Evolutionary conservation across 768 basidiomycete genomes (phyloP).

Genomic region (Lactarius tabidus): DNA sequence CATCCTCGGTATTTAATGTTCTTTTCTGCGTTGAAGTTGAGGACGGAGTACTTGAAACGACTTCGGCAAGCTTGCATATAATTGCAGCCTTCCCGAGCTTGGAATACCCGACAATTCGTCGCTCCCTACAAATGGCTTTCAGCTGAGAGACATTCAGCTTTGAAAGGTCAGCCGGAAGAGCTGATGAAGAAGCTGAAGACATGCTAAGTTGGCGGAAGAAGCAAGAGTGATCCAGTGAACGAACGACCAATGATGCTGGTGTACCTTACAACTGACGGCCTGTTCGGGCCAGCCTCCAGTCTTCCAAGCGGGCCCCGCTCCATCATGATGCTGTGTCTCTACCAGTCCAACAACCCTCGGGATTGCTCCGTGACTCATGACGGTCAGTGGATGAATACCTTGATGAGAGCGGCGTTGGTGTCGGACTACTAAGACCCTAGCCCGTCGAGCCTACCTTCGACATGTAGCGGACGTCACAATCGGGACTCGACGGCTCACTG

Average conservation of each 20-base stretch:
- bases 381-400: slow-evolving; percentile 45
- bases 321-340: too few relatives aligned
- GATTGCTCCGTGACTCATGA: too few relatives aligned
- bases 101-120: slow-evolving; percentile 57
- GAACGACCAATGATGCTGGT: too few relatives aligned
- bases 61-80: slow-evolving; percentile 42
- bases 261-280: too few relatives aligned
- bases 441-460: slow-evolving; percentile 95
- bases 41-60: background rate
- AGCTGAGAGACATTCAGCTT: slow-evolving; percentile 59
- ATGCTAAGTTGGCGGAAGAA: background rate
- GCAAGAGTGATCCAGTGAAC: background rate
- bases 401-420: slow-evolving; percentile 66
- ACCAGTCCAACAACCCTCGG: too few relatives aligned
- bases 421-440: slow-evolving; percentile 49
- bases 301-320: too few relatives aligned
- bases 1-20: background rate
- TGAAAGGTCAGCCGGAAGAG: slow-evolving; percentile 20
- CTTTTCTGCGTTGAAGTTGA: background rate
- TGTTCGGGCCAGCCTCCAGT: too few relatives aligned
- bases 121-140: slow-evolving; percentile 64
- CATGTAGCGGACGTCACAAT: slow-evolving; percentile 43
- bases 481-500: slow-evolving; percentile 62
- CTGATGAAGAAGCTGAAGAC: background rate
- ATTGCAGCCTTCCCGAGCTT: slow-evolving; percentile 59